Evolutionary conservation across 306 rosid species (phyloP).

Genomic region (Boehmeria nivea): DNA sequence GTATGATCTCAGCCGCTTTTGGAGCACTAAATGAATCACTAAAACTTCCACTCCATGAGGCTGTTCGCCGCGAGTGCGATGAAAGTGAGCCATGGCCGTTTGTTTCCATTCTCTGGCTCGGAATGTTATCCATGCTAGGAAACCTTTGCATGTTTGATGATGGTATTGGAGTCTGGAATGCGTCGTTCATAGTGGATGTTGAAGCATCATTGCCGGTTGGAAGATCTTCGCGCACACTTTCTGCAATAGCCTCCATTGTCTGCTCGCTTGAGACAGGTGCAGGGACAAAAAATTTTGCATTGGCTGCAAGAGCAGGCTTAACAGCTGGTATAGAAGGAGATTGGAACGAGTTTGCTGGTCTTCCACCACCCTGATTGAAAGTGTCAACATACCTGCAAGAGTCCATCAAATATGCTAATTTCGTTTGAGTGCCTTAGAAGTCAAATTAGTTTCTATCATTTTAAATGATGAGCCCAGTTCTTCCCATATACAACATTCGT

Average conservation of each 20-base stretch:
- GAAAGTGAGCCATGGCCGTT: slow-evolving; percentile 17
- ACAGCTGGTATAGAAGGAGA: slow-evolving; percentile 51
- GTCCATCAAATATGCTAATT: slow-evolving; percentile 48
- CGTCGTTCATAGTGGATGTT: slow-evolving; percentile 17
- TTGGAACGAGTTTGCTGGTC: slow-evolving; percentile 47
- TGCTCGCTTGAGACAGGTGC: slow-evolving; percentile 59
- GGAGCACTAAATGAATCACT: slow-evolving; percentile 20
- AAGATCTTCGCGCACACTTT: slow-evolving; percentile 32
- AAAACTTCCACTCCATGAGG: slow-evolving; percentile 66
- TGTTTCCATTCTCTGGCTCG: slow-evolving; percentile 24
- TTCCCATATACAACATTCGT: too few relatives aligned
- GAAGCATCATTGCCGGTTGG: slow-evolving; percentile 17
- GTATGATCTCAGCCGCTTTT: slow-evolving; percentile 24
- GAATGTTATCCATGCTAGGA: slow-evolving; percentile 48
- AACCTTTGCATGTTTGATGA: slow-evolving; percentile 31
- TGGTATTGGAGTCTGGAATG: slow-evolving; percentile 2
- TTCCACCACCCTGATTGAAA: slow-evolving; percentile 56
- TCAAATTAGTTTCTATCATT: too few relatives aligned
- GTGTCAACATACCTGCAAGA: slow-evolving; percentile 71
- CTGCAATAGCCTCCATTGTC: slow-evolving; percentile 31
- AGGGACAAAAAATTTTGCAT: slow-evolving; percentile 62
- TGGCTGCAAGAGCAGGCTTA: slow-evolving; percentile 59
- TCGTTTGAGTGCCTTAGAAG: slow-evolving; percentile 32
- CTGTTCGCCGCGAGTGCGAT: slow-evolving; percentile 44
- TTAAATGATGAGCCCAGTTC: too few relatives aligned